phyloP scores from a whole-genome alignment of 2,329 filamentous ascomycete genomes.

The Colletotrichum coccodes region DNA sequence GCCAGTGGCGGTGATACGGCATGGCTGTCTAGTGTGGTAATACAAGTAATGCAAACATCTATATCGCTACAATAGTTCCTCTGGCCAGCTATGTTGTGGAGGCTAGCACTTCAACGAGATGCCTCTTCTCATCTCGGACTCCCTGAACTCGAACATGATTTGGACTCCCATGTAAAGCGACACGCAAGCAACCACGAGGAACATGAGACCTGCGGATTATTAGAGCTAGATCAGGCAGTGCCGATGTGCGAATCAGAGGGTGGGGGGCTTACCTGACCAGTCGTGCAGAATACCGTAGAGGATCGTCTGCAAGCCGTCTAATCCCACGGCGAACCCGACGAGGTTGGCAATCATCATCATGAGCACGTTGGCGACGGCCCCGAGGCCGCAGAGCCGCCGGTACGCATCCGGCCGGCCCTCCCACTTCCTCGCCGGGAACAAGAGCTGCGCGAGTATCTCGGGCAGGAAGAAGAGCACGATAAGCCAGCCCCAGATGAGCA shows the following conservation, averaged over 20 bases:
- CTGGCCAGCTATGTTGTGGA: too few species aligned
- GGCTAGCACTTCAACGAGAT: conserved; percentile 84
- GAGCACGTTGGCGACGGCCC: conserved; percentile 84
- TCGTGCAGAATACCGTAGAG: conserved; percentile 79
- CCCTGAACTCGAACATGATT: conserved; percentile 95
- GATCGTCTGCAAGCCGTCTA: conserved; percentile 86
- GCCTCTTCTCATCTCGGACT: conserved; percentile 84
- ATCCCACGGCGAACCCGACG: conserved; percentile 91
- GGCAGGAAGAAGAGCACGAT: conserved; percentile 94
- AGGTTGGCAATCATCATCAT: conserved; percentile 98
- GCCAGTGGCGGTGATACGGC: neutral
- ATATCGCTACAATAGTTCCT: neutral
- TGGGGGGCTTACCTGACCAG: conserved; percentile 66
- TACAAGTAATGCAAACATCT: conserved; percentile 6
- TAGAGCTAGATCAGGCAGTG: conserved; percentile 1
- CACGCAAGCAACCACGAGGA: conserved; percentile 76
- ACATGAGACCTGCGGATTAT: conserved; percentile 67
- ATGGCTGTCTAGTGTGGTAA: conserved; percentile 1
- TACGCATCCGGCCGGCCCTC: conserved; percentile 76
- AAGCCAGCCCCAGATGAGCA: conserved; percentile 97
- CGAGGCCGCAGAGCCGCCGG: conserved; percentile 81
- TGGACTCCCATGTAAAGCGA: conserved; percentile 87
- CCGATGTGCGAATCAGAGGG: neutral
- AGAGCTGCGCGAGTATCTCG: conserved; percentile 76
- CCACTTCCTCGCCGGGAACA: conserved; percentile 82